Evolutionary conservation across 768 basidiomycete genomes (phyloP).

Genomic region (Lentinula aciculospora): DNA sequence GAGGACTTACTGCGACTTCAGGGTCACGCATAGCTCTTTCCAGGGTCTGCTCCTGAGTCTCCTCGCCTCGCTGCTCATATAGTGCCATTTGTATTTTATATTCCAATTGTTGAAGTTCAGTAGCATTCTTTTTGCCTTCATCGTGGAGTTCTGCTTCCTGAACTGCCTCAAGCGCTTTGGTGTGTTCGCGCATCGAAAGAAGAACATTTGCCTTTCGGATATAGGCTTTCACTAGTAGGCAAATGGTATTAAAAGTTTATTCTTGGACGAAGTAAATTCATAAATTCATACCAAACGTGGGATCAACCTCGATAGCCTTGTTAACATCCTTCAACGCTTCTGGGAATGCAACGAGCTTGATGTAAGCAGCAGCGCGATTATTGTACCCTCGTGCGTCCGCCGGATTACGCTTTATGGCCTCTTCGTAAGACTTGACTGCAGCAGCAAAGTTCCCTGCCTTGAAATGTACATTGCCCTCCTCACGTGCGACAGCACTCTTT

Average conservation of each 20-base stretch:
- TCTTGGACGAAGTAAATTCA: no score
- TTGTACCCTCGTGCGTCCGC: conserved; percentile 90
- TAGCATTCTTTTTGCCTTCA: conserved; percentile 71
- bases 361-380: conserved; percentile 97
- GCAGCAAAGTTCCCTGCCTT: conserved; percentile 89
- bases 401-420: conserved; percentile 95
- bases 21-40: conserved; percentile 97
- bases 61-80: conserved; percentile 70
- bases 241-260: conserved; percentile 1
- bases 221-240: conserved; percentile 77
- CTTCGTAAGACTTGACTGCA: conserved; percentile 89
- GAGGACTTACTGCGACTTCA: conserved; percentile 73
- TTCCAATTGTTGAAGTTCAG: conserved; percentile 80
- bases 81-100: conserved; percentile 77
- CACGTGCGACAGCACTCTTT: conserved; percentile 74
- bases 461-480: conserved; percentile 90
- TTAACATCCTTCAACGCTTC: conserved; percentile 97
- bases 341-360: conserved; percentile 87
- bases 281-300: conserved; percentile 73
- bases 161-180: conserved; percentile 77
- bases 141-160: conserved; percentile 78
- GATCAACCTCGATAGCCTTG: conserved; percentile 88
- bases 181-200: conserved; percentile 86
- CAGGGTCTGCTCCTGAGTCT: conserved; percentile 90
- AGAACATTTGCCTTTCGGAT: conserved; percentile 88